A percentile compares a stretch with the other conserved stretches of the same genome.
Evolutionary conservation across 768 basidiomycete genomes (phyloP).

Genomic region (Amanita thiersii): DNA sequence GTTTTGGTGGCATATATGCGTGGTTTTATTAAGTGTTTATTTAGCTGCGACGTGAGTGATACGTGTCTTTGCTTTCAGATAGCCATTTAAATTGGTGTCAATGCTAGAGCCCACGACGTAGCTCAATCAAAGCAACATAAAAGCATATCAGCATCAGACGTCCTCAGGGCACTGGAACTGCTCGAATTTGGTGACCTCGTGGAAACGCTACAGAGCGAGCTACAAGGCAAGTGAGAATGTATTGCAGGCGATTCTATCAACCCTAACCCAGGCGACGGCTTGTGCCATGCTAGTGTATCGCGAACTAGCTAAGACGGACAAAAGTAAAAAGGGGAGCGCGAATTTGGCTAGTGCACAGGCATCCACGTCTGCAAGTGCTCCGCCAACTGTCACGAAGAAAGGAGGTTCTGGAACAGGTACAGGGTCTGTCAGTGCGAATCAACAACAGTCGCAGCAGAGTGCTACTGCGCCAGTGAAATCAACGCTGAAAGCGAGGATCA

Average conservation of each 20-base stretch:
- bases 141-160: constrained; percentile 84
- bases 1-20: background rate
- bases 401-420: constrained; percentile 6
- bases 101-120: constrained; percentile 75
- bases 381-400: constrained; percentile 16
- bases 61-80: background rate
- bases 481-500: background rate
- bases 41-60: constrained; percentile 42
- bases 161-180: constrained; percentile 77
- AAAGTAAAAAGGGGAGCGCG: constrained; percentile 33
- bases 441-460: constrained; percentile 7
- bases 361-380: constrained; percentile 12
- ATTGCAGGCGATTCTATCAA: background rate
- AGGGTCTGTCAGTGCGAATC: constrained; percentile 1
- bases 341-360: constrained; percentile 11
- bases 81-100: background rate
- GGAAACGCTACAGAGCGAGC: constrained; percentile 52
- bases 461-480: constrained; percentile 1
- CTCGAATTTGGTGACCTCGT: constrained; percentile 72
- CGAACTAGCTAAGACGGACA: constrained; percentile 53
- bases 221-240: constrained; percentile 40
- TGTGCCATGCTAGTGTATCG: constrained; percentile 50
- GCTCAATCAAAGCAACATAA: constrained; percentile 81
- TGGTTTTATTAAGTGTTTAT: constrained; percentile 2
- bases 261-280: background rate